Base-by-base conservation (phyloP, 2,329 filamentous ascomycete species). In the Phyllosticta citrichinensis region DNA sequence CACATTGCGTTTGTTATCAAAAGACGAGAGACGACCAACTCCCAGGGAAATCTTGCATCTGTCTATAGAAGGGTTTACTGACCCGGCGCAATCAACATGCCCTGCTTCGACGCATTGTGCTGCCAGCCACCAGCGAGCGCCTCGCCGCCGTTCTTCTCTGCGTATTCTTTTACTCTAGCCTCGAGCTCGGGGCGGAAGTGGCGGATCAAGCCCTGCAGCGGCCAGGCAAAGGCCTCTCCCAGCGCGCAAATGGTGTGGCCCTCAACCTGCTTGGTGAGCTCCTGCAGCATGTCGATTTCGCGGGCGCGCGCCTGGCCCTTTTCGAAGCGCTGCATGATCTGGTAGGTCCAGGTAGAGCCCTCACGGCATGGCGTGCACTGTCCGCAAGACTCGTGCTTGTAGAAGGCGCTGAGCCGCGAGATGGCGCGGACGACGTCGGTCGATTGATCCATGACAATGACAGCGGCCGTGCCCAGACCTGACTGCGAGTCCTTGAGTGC, bases 311-410 rank as follows among this genome's bases (percentile, higher is more conserved):
- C 94, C 76, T 90, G 85, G 63, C 94, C 94, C 75, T 89, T 88
- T 81, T 96, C 91, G 69, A 99, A 96, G 62, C 94, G 88, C 76
- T 88, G 81, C 94, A 99, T 97, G 76, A 99, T 97, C 81, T 99
- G 92, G 77, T 96, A 89, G 11, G 93, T 97, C 94, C 94, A 99
- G 81, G 96, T 97, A 81, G 88, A 95, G 66, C 94, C 94, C 80
- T 99, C 94, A 74, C 94, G 89, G 83, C 94, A 99, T n/a, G 94
- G 94, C 62, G 94, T 99, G 81, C 94, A 99, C 80, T 99, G 94
- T 63, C 94, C 94, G 76, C 94, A 99, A 67, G 87, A 92, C 81
- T 99, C 94, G 80, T 99, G 94, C 77, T 92, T 89, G 82, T 99
- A 99, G 81, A 99, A 99, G 75, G 93, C 90, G 70, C 89, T 90